Base-by-base conservation (phyloP, 495 filamentous ascomycete genomes). In the Daldinia vernicosa region DNA sequence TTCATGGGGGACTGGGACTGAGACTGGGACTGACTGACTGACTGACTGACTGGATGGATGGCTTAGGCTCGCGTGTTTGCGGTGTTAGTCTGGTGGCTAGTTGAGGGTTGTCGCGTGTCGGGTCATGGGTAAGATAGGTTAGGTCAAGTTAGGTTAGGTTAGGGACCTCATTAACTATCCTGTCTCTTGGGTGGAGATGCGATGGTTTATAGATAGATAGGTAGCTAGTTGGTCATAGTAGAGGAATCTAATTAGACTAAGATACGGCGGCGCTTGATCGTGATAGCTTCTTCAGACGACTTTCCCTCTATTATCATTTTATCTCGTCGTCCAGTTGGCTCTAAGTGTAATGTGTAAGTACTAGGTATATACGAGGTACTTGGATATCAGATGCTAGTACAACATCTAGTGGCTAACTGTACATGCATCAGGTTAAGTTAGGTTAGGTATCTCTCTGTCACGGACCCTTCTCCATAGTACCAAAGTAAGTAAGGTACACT, bases 1-100 rank as follows among this genome's bases (percentile, higher is more conserved):
- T 66, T 66, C 53, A 53, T 33, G 33, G 11, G 1, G 33, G 33
- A 35, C 33, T 5, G 12, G 33, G 30, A 30, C 28, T 30, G 28
- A n/a, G n/a, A n/a, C n/a, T n/a, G n/a, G n/a, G n/a, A 33, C 8
- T 33, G 6, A 33, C 9, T 51, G 68, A 62, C 51, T 70, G 28
- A 30, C 30, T 32, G 28, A 7, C 28, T 30, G 30, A 11, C 30
- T 8, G 28, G 1, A 0, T 30, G 6, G 28, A 7, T 30, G 28
- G 4, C 3, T 47, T 28, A 52, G 17, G 6, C 52, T 47, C 62
- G 62, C 68, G 58, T 61, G 67, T 37, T 55, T 59, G 35, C 54
- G 40, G 53, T 45, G 12, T 37, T 12, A 12, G 43, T 58, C 56
- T 40, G 26, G 52, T 63, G 66, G 33, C 52, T 27, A 35, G 11